These are phyloP conservation scores for Perilla frutescens DNA, from an alignment of 257 asterid genomes.

Conservation along the genomic window DNA sequence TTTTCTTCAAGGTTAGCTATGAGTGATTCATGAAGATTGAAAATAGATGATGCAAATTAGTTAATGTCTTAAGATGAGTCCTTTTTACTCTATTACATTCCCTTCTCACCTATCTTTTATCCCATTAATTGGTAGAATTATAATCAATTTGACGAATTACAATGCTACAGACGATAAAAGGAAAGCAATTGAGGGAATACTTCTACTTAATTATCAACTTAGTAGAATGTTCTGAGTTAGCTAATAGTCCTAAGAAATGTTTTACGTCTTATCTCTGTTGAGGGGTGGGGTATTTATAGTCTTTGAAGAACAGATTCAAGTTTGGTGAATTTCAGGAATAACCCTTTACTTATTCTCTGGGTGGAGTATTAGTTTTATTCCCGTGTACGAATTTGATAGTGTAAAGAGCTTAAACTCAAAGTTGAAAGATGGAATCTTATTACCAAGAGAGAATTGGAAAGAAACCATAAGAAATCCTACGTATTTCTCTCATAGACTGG, in stretches of 20 bases:
- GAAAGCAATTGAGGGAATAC: constrained; percentile 10
- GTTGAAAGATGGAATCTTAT: neutral
- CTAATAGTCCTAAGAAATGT: neutral
- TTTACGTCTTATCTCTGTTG: neutral
- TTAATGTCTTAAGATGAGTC: constrained; percentile 13
- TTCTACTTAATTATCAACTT: constrained; percentile 26
- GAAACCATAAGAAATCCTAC: neutral
- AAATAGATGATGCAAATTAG: neutral
- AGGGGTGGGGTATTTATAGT: neutral
- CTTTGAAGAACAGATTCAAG: neutral
- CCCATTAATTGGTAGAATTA: constrained; percentile 21
- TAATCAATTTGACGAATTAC: constrained; percentile 22
- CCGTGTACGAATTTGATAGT: no score
- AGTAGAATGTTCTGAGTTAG: constrained; percentile 20
- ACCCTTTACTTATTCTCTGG: no score
- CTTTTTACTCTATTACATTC: constrained; percentile 9
- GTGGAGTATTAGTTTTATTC: no score
- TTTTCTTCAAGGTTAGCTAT: constrained; percentile 84
- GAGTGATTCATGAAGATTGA: constrained; percentile 28
- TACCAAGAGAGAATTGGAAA: neutral
- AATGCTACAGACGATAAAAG: constrained; percentile 15
- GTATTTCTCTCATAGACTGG: no score
- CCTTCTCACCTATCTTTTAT: constrained; percentile 4
- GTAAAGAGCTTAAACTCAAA: neutral
- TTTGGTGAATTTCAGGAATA: constrained; percentile 1